Base-by-base conservation (phyloP, 164 flowering plant species). In the Euptelea pleiosperma region DNA sequence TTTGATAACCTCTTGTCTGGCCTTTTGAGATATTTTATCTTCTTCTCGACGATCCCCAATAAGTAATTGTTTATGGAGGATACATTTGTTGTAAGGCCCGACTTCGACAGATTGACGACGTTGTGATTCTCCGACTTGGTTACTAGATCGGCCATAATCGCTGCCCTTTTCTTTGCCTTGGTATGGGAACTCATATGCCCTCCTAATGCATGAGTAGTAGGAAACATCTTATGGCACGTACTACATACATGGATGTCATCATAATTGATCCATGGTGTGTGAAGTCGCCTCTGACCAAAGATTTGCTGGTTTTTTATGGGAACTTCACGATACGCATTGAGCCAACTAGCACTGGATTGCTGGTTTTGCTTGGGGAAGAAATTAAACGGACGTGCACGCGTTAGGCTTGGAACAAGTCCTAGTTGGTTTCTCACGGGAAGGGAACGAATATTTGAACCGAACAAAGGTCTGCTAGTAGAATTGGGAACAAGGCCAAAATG, bases 121-220 rank as follows among this genome's bases (percentile, higher is more conserved):
- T n/a, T n/a, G n/a, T n/a, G n/a, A n/a, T n/a, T n/a, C n/a, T n/a
- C n/a, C n/a, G n/a, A 24, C 24, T 46, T 46, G 50, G 2, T 8
- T 22, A 12, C 8, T 8, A 10, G 2, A 7, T 12, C 14, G 8
- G 11, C 12, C 16, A 46, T 19, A 11, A 15, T 30, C 12, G 3
- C 36, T 21, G 30, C 54, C 22, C 11, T 50, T 31, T 50, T 50
- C 54, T 15, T 50, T 15, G 10, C 35, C 37, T 18, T 50, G 5
- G 54, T 2, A 30, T 50, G 54, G 0, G 37, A 50, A 29, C 54
- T 50, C 36, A 50, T 28, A 50, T 50, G 54, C 36, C 54, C 54
- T 6, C 54, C 54, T 50, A 50, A 50, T 4, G 54, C 54, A 3
- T 50, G 36, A 30, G 33, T 15, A 50, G 12, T 28, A 50, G 54